phyloP scores from a whole-genome alignment of 345 rosid genomes.

The Ceriops decandra region DNA sequence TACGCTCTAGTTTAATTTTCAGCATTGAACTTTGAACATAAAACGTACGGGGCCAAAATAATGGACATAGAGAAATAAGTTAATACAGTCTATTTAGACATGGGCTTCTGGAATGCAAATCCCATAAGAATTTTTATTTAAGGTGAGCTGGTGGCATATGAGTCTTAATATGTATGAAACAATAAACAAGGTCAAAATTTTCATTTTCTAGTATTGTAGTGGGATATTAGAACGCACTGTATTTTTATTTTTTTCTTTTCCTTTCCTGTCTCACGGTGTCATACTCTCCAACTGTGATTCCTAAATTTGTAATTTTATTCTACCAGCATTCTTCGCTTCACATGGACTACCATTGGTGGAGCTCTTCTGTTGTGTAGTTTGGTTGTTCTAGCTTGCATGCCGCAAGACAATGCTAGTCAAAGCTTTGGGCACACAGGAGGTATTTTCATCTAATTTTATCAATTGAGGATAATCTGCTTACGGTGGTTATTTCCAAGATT shows the following conservation, averaged over 20 bases:
- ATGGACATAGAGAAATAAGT: too few relatives aligned
- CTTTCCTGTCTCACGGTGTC: background rate
- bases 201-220: too few relatives aligned
- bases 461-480: background rate
- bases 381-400: slow-evolving; percentile 50
- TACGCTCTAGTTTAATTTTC: background rate
- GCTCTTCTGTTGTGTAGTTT: slow-evolving; percentile 52
- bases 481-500: background rate
- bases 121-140: background rate
- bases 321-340: slow-evolving; percentile 46
- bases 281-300: background rate
- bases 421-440: slow-evolving; percentile 70
- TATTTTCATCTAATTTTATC: slow-evolving; percentile 4
- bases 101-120: background rate
- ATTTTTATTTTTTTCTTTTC: too few relatives aligned
- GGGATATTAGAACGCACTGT: too few relatives aligned
- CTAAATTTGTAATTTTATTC: background rate
- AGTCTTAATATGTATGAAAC: too few relatives aligned
- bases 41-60: too few relatives aligned
- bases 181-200: too few relatives aligned
- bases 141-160: background rate
- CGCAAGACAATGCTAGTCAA: slow-evolving; percentile 61
- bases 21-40: too few relatives aligned
- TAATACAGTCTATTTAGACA: too few relatives aligned
- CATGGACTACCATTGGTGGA: slow-evolving; percentile 44